Percentiles rank a stretch among this genome's conserved stretches.
Evolutionary conservation across 345 rosid species (phyloP).

Genomic region (Pelargonium nanum): DNA sequence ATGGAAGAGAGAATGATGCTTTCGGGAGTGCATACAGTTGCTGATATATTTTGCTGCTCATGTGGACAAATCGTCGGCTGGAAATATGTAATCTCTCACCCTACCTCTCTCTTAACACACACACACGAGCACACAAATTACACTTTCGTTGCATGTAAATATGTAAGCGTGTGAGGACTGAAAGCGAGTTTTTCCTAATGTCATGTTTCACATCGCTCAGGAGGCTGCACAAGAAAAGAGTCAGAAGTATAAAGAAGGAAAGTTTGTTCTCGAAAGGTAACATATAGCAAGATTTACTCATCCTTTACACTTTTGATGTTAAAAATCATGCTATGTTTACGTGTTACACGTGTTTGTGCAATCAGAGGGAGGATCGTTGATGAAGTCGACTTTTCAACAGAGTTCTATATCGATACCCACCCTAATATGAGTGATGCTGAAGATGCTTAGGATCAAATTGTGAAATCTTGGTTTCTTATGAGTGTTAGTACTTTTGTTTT

Average conservation of each 20-base stretch:
- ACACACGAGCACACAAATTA: neutral
- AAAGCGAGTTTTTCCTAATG: too few relatives aligned
- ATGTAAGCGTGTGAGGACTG: too few relatives aligned
- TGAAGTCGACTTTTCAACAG: conserved; percentile 55
- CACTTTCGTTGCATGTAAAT: neutral
- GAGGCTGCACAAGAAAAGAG: conserved; percentile 59
- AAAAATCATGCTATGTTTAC: neutral
- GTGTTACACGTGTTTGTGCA: neutral
- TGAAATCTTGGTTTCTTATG: neutral
- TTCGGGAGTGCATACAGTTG: conserved; percentile 74
- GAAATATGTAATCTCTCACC: conserved; percentile 60
- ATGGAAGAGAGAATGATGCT: conserved; percentile 70
- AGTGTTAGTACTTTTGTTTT: too few relatives aligned
- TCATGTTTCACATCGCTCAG: conserved; percentile 21
- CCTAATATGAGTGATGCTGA: conserved; percentile 46
- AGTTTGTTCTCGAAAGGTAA: conserved; percentile 75
- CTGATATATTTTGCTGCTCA: conserved; percentile 77
- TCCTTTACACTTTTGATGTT: neutral
- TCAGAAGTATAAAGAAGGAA: conserved; percentile 80
- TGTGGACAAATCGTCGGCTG: conserved; percentile 89
- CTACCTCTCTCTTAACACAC: neutral
- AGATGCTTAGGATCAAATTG: conserved; percentile 23
- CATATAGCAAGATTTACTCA: conserved; percentile 1
- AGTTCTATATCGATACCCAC: conserved; percentile 48
- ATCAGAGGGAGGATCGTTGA: conserved; percentile 68